Base-by-base conservation (phyloP, 1,139 yeast genomes). In the Candida labiduridarum region DNA sequence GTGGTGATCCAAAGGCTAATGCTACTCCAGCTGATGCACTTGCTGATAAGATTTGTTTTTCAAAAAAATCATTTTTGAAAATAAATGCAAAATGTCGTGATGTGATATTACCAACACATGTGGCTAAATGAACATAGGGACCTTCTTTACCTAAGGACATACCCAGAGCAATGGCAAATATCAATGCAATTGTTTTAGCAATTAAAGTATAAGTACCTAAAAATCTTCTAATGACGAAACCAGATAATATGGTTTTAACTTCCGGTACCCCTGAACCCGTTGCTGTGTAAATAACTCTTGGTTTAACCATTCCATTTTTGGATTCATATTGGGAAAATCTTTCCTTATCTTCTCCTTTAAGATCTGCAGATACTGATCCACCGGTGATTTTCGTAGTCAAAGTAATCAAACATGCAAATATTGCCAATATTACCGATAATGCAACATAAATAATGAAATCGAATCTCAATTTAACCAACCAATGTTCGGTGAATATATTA, bases 1-100 rank as follows among this genome's bases (percentile, higher is more conserved):
- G 69, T 1, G 89, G 89, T 1, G 85, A 79, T 0, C 89, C 89
- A 68, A 84, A 85, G 1, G 89, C 88, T 25, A 84, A 73, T 4
- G 89, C 86, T 10, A 84, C 88, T 5, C 89, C 89, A 10, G 88
- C 85, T 48, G 83, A 79, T 1, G 87, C 84, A 12, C 87, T 80
- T 0, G 89, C 88, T 3, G 85, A 78, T 40, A 84, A 63, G 1
- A 85, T 74, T 58, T 83, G 87, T 54, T 86, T 75, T 52, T 82
- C 74, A 56, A 81, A 74, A 25, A 81, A 67, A 48, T 82, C 87
- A 56, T 82, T 82, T 11, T 69, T 63, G 51, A 76, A 65, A 51
- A 80, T 80, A 56, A 72, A 77, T 2, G 77, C 72, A 58, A 83
- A 83, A 34, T 78, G 60, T 44, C 88, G 70, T 42, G 84, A 72